Percentiles rank a stretch among this genome's conserved stretches.
Evolutionary conservation across 1,284 basidiomycete species (phyloP).

Genomic region (Sporisorium iseilematis-ciliati): DNA sequence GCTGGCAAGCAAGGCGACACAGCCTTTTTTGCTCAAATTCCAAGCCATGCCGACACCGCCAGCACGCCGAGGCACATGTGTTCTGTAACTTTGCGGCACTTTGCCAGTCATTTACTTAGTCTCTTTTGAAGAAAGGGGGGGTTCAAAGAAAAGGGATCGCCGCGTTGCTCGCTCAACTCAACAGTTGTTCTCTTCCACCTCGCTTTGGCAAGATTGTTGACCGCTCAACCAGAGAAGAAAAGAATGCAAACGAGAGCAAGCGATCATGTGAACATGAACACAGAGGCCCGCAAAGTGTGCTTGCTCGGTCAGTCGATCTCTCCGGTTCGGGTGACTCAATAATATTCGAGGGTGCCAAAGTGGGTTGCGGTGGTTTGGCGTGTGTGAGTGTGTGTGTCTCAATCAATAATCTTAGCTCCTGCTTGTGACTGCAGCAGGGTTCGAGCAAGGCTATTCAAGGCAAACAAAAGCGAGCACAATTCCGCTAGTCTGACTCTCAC

Average conservation of each 20-base stretch:
- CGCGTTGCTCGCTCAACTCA: neutral
- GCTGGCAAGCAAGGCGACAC: neutral
- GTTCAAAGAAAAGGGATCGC: neutral
- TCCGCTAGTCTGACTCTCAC: neutral
- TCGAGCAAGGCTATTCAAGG: neutral
- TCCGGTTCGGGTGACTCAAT: too few species aligned
- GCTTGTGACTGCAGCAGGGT: neutral
- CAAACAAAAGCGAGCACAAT: neutral
- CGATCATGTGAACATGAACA: neutral
- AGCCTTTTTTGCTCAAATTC: neutral
- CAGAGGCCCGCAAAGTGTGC: too few species aligned
- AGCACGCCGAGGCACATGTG: neutral
- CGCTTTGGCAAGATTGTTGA: constrained; percentile 2
- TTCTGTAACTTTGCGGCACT: neutral
- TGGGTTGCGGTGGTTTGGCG: neutral
- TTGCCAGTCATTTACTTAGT: constrained; percentile 6
- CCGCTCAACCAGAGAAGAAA: neutral
- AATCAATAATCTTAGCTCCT: neutral
- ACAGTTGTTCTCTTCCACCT: neutral
- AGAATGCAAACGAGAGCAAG: neutral
- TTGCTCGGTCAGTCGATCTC: too few species aligned
- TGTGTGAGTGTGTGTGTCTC: constrained; percentile 5
- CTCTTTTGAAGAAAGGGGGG: neutral
- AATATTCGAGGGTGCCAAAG: neutral
- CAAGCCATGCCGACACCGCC: neutral